A percentile compares a stretch with the other conserved stretches of the same genome.
Evolutionary conservation across 164 flowering plant species (phyloP).

Genomic region (Litsea cubeba): DNA sequence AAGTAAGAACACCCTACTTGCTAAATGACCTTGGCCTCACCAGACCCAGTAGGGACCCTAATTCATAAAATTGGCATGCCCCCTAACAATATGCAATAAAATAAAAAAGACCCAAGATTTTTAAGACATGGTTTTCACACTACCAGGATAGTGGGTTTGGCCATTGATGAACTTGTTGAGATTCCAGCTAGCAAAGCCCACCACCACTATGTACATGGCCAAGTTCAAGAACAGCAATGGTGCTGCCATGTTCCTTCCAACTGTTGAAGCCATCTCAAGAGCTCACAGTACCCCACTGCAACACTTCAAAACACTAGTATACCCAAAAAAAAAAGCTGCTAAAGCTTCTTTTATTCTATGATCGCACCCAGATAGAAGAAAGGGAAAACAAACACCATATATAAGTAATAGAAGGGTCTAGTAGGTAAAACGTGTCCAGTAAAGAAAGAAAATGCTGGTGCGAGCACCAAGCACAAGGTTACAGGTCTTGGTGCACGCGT

Average conservation of each 20-base stretch:
- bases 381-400: background rate
- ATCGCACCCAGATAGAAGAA: too few species aligned
- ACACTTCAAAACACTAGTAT: too few species aligned
- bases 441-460: background rate
- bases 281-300: too few species aligned
- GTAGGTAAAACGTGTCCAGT: background rate
- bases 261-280: conserved; percentile 46
- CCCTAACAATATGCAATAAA: background rate
- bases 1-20: too few species aligned
- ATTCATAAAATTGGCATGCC: too few species aligned
- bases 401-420: background rate
- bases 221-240: conserved; percentile 81
- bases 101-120: background rate
- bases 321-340: too few species aligned
- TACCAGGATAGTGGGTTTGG: conserved; percentile 66
- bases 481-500: background rate
- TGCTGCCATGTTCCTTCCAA: conserved; percentile 71
- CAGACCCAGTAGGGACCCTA: too few species aligned
- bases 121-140: background rate
- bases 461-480: background rate
- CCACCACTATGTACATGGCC: conserved; percentile 50
- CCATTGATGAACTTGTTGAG: conserved; percentile 74
- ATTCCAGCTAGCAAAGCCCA: conserved; percentile 90
- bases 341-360: too few species aligned
- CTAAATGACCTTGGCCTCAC: too few species aligned